A percentile compares a stretch with the other conserved stretches of the same genome.
phyloP scores from a whole-genome alignment of 148 eudicot species.

The Selenicereus undatus region DNA sequence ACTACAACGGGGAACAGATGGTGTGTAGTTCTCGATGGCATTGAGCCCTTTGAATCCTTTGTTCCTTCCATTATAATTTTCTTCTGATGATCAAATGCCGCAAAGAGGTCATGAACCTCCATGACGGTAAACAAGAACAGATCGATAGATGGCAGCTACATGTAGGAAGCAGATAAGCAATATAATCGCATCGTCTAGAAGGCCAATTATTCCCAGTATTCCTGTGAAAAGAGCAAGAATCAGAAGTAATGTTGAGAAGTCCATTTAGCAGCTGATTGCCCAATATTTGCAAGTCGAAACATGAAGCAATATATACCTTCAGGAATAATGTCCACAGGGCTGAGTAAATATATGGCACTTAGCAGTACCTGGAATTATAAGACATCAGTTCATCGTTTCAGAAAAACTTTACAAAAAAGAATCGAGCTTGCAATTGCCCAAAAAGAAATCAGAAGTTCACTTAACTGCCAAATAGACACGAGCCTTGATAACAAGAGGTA shows the following conservation, averaged over 20 bases:
- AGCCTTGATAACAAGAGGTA: slow-evolving; percentile 69
- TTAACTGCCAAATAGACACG: slow-evolving; percentile 94
- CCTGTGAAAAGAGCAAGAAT: slow-evolving; percentile 38
- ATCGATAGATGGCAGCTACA: slow-evolving; percentile 82
- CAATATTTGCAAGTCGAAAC: neutral
- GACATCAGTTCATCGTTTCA: neutral
- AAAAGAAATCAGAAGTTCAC: slow-evolving; percentile 21
- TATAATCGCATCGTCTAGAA: slow-evolving; percentile 71
- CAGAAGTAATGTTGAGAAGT: neutral
- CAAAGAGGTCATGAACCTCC: slow-evolving; percentile 47
- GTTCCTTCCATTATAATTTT: neutral
- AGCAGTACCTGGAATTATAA: slow-evolving; percentile 47
- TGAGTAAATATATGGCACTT: slow-evolving; percentile 60
- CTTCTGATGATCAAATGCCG: neutral
- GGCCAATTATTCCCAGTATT: slow-evolving; percentile 72
- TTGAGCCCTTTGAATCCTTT: neutral
- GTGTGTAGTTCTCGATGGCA: neutral
- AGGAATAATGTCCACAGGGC: slow-evolving; percentile 87
- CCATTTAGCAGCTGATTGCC: neutral
- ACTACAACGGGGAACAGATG: neutral
- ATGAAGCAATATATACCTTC: slow-evolving; percentile 50
- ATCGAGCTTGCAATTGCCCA: neutral
- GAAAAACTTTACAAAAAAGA: neutral
- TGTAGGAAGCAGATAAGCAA: slow-evolving; percentile 76
- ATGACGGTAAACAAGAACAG: slow-evolving; percentile 69